phyloP scores from a whole-genome alignment of 2,329 filamentous ascomycete species.

The Aspergillus sp. region DNA sequence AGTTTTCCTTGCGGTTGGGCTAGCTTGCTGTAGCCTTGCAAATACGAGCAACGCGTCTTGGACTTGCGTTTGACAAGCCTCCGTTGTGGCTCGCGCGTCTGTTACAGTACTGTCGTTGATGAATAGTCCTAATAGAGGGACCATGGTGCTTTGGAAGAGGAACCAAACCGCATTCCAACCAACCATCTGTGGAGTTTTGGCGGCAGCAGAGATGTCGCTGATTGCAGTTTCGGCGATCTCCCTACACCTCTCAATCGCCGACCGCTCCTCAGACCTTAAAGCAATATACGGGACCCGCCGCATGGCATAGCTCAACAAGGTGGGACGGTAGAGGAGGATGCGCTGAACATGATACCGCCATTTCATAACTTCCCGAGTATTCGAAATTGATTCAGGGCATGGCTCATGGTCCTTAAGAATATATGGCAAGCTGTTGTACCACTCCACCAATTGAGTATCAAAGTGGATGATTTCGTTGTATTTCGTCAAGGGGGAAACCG shows the following conservation, averaged over 20 bases:
- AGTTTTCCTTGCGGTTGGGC: slow-evolving; percentile 61
- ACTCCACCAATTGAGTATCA: slow-evolving; percentile 67
- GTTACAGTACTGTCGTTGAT: slow-evolving; percentile 45
- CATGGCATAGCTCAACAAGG: slow-evolving; percentile 66
- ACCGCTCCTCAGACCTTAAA: slow-evolving; percentile 61
- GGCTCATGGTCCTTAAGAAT: slow-evolving; percentile 64
- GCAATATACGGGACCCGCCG: slow-evolving; percentile 52
- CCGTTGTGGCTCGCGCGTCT: slow-evolving; percentile 60
- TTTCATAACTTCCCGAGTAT: slow-evolving; percentile 73
- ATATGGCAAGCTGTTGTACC: slow-evolving; percentile 71
- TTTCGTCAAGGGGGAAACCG: slow-evolving; percentile 67
- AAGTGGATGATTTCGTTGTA: slow-evolving; percentile 65
- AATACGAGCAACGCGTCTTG: slow-evolving; percentile 44
- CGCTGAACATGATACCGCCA: slow-evolving; percentile 80
- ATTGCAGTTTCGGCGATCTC: slow-evolving; percentile 70
- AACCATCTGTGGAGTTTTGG: slow-evolving; percentile 70
- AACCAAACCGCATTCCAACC: slow-evolving; percentile 84
- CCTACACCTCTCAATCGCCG: slow-evolving; percentile 67
- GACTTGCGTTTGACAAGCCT: slow-evolving; percentile 55
- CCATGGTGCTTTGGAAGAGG: slow-evolving; percentile 77
- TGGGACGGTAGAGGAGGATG: slow-evolving; percentile 72
- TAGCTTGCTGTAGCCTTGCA: slow-evolving; percentile 62
- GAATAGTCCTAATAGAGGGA: slow-evolving; percentile 73
- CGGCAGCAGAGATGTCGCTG: slow-evolving; percentile 69
- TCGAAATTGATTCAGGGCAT: slow-evolving; percentile 69